A percentile compares a stretch with the other conserved stretches of the same genome.
Conservation (phyloP, 768 basidiomycete genomes). For the Gyrodon lividus region DNA sequence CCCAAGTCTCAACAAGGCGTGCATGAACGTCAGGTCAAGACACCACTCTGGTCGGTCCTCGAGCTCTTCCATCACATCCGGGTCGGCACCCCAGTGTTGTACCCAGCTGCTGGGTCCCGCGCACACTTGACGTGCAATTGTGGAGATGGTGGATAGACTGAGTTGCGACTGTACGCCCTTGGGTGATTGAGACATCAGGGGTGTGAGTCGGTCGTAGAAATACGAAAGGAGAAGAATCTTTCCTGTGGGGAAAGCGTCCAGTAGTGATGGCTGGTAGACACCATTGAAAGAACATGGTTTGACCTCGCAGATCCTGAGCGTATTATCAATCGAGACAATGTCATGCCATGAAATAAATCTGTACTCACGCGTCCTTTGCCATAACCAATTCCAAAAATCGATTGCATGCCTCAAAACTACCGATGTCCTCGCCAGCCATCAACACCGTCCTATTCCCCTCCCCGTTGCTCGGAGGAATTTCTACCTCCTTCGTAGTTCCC, state of each 20-base stretch:
- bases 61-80: conserved; percentile 62
- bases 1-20: conserved; percentile 79
- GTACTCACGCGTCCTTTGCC: conserved; percentile 86
- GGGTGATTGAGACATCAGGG: conserved; percentile 52
- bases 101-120: conserved; percentile 61
- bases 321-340: background rate
- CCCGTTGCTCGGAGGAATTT: conserved; percentile 50
- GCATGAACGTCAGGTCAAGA: conserved; percentile 94
- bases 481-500: conserved; percentile 61
- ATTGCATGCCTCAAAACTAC: conserved; percentile 84
- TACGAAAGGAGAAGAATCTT: conserved; percentile 92
- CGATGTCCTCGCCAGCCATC: conserved; percentile 83
- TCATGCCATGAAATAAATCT: background rate
- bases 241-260: conserved; percentile 84
- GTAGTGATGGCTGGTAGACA: conserved; percentile 91
- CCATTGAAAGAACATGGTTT: conserved; percentile 98
- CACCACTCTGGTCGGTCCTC: conserved; percentile 90
- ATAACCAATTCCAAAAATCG: conserved; percentile 83
- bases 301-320: conserved; percentile 71
- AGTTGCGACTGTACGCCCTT: conserved; percentile 31
- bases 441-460: conserved; percentile 57
- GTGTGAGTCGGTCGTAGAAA: conserved; percentile 92
- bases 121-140: conserved; percentile 73
- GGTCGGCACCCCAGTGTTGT: conserved; percentile 44
- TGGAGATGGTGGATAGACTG: conserved; percentile 57